Evolutionary conservation across 2,329 filamentous ascomycete genomes (phyloP).

Genomic region (Lizonia empirigonia): DNA sequence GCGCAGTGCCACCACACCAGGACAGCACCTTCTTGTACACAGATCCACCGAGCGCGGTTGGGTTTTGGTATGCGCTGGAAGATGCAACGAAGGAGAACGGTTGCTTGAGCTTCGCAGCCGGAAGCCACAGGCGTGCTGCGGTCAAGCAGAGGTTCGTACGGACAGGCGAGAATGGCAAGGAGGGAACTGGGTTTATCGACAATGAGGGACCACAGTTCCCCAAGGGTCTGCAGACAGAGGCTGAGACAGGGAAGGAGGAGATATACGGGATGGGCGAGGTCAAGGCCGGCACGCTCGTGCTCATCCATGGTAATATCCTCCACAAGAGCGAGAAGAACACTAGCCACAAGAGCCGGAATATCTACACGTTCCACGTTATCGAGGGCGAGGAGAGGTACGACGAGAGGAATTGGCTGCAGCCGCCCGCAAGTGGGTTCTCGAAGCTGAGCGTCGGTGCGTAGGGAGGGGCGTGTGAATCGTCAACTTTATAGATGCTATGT

Average conservation of each 20-base stretch:
- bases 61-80: conserved; percentile 97
- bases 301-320: conserved; percentile 94
- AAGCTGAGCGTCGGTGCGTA: conserved; percentile 56
- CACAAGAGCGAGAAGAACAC: conserved; percentile 96
- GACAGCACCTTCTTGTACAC: conserved; percentile 94
- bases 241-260: conserved; percentile 52
- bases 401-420: conserved; percentile 90
- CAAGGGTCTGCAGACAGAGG: conserved; percentile 44
- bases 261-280: conserved; percentile 83
- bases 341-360: conserved; percentile 84
- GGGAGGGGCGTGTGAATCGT: neutral
- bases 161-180: conserved; percentile 42
- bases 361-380: conserved; percentile 97
- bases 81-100: conserved; percentile 87
- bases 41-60: conserved; percentile 82
- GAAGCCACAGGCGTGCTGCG: conserved; percentile 76
- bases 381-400: conserved; percentile 83
- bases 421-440: conserved; percentile 78
- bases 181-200: conserved; percentile 58
- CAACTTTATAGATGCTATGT: conserved; percentile 21
- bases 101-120: conserved; percentile 83
- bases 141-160: conserved; percentile 78
- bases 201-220: conserved; percentile 73
- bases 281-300: conserved; percentile 84
- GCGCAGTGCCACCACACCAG: conserved; percentile 87